These are phyloP conservation scores for Rosa lucieae DNA, from an alignment of 306 rosid genomes.

Conservation along the genomic window DNA sequence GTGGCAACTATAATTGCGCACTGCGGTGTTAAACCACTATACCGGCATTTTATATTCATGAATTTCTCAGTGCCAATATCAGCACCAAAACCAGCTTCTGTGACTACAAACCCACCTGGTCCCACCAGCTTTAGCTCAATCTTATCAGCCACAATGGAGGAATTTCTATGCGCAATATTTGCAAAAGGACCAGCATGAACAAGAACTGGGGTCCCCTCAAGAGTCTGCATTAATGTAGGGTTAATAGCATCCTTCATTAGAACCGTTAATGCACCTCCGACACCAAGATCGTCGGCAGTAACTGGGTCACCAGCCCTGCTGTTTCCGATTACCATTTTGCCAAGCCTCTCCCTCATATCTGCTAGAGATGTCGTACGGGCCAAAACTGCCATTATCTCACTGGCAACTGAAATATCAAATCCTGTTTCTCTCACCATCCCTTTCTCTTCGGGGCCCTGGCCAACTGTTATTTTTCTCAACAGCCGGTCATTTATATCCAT, in stretches of 20 bases:
- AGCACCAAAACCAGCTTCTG: constrained; percentile 99
- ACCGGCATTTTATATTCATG: constrained; percentile 93
- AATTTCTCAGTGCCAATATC: constrained; percentile 97
- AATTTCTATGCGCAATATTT: constrained; percentile 96
- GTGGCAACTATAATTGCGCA: constrained; percentile 95
- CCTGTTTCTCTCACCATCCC: constrained; percentile 99
- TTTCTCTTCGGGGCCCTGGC: constrained; percentile 97
- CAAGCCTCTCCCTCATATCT: constrained; percentile 97
- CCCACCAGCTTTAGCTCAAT: constrained; percentile 94
- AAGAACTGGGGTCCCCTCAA: constrained; percentile 97
- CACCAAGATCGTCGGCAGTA: constrained; percentile 94
- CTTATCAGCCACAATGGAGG: constrained; percentile 97
- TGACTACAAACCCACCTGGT: constrained; percentile 94
- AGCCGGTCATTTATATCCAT: constrained; percentile 94
- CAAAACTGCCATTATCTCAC: constrained; percentile 99
- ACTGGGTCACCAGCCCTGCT: constrained; percentile 90
- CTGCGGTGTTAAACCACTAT: constrained; percentile 90
- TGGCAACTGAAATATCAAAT: constrained; percentile 95
- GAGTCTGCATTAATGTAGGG: constrained; percentile 99
- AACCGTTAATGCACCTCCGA: constrained; percentile 96
- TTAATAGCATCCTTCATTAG: constrained; percentile 95
- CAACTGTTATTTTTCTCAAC: constrained; percentile 83
- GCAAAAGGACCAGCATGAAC: constrained; percentile 99
- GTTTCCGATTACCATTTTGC: constrained; percentile 94
- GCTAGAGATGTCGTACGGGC: constrained; percentile 87